Evolutionary conservation across 331 rosid species (phyloP).

Genomic region (Pyrus hybrid): DNA sequence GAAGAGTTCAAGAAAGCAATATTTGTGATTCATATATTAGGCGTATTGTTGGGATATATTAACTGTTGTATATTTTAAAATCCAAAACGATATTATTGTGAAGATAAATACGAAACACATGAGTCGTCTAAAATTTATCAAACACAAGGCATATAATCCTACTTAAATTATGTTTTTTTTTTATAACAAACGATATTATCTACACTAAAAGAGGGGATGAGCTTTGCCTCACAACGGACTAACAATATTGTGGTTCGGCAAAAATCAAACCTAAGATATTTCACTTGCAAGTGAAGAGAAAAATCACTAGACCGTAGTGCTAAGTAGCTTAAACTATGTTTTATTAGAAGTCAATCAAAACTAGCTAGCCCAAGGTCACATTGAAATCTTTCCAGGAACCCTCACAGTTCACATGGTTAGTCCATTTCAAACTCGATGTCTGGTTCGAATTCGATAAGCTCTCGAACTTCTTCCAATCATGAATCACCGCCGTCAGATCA

Average conservation of each 20-base stretch:
- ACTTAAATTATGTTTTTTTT: too few species aligned
- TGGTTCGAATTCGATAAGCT: background rate
- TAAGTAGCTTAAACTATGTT: too few species aligned
- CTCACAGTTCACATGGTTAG: conserved; percentile 4
- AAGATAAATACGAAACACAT: background rate
- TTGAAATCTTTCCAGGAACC: conserved; percentile 14
- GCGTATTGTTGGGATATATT: background rate
- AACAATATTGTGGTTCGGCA: too few species aligned
- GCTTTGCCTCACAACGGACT: too few species aligned
- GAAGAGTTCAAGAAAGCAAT: too few species aligned
- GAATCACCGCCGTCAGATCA: conserved; percentile 23
- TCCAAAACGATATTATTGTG: background rate
- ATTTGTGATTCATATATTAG: too few species aligned
- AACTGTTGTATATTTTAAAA: background rate
- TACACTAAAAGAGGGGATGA: too few species aligned
- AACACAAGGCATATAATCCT: too few species aligned
- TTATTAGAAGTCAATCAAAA: background rate
- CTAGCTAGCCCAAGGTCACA: background rate
- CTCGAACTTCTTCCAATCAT: conserved; percentile 29
- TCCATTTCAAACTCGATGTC: conserved; percentile 5
- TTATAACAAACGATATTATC: too few species aligned
- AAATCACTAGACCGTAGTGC: too few species aligned
- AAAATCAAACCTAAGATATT: too few species aligned
- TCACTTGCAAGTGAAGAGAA: too few species aligned
- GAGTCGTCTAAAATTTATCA: background rate